phyloP scores from a whole-genome alignment of 2,329 filamentous ascomycete genomes.

The Colletotrichum horii region DNA sequence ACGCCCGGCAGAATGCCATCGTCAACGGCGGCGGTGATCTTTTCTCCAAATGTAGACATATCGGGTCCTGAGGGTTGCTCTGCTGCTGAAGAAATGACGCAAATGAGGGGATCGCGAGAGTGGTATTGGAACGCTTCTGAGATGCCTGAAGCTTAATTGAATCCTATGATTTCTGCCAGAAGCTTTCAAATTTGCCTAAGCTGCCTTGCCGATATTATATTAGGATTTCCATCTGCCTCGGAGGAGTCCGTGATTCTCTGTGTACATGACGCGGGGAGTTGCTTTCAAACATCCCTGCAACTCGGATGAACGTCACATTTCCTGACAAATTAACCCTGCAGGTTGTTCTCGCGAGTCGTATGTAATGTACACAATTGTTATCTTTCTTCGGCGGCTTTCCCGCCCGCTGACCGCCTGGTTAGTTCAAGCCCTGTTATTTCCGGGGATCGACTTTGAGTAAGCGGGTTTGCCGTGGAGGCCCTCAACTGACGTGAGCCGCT shows the following conservation, averaged over 20 bases:
- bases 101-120: not conserved
- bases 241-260: not conserved
- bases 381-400: not conserved
- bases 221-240: not conserved
- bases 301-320: not conserved
- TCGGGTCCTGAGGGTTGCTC: fast-evolving
- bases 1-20: not conserved
- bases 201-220: not conserved
- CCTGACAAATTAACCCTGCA: not conserved
- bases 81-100: not conserved
- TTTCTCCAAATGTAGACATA: constrained; percentile 1
- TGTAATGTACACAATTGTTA: not conserved
- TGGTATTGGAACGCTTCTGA: not conserved
- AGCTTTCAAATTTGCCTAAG: not conserved
- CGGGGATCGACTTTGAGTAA: not conserved
- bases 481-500: not conserved
- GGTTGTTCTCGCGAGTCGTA: not conserved
- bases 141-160: not conserved
- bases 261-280: not conserved
- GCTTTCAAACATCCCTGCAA: not conserved
- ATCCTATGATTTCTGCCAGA: not conserved
- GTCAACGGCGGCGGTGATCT: not conserved
- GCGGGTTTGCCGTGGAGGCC: not conserved
- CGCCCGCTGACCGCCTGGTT: not conserved
- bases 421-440: not conserved